Evolutionary conservation across 306 rosid genomes (phyloP).

Genomic region (Glycine tomentella): DNA sequence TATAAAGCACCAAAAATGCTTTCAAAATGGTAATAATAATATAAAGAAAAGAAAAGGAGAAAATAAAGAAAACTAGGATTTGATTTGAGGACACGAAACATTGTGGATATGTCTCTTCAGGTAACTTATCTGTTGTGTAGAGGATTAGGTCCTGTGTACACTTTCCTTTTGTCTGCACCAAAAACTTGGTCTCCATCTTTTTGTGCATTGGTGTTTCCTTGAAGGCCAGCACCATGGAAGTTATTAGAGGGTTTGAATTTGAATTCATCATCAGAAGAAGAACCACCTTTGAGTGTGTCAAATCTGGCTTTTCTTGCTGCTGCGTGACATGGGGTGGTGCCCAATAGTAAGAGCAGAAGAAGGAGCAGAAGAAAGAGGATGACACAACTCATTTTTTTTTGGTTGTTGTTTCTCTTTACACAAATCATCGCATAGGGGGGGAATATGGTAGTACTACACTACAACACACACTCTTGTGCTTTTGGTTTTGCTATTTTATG

Average conservation of each 20-base stretch:
- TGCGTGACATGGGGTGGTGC: constrained; percentile 53
- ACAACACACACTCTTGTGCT: constrained; percentile 4
- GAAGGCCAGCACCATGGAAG: constrained; percentile 40
- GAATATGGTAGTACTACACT: not conserved
- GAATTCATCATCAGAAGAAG: constrained; percentile 34
- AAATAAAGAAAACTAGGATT: constrained; percentile 42
- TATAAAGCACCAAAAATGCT: constrained; percentile 53
- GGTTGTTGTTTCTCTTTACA: constrained; percentile 49
- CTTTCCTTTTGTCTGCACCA: constrained; percentile 77
- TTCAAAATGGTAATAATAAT: constrained; percentile 38
- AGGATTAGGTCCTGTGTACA: constrained; percentile 93
- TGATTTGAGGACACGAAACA: constrained; percentile 22
- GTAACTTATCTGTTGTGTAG: constrained; percentile 83
- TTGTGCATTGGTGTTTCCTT: not conserved
- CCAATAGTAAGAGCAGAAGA: constrained; percentile 52
- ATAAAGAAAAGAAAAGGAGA: not conserved
- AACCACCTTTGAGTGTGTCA: constrained; percentile 46
- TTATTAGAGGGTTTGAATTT: constrained; percentile 27
- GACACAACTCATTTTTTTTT: constrained; percentile 52
- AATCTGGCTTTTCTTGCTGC: constrained; percentile 54
- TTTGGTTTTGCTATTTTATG: constrained; percentile 16
- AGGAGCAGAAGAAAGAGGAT: constrained; percentile 43
- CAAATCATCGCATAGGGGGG: constrained; percentile 64
- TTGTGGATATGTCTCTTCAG: constrained; percentile 22
- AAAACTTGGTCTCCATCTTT: constrained; percentile 54